Base-by-base conservation (phyloP, 495 filamentous ascomycete genomes). In the Poronia punctata region DNA sequence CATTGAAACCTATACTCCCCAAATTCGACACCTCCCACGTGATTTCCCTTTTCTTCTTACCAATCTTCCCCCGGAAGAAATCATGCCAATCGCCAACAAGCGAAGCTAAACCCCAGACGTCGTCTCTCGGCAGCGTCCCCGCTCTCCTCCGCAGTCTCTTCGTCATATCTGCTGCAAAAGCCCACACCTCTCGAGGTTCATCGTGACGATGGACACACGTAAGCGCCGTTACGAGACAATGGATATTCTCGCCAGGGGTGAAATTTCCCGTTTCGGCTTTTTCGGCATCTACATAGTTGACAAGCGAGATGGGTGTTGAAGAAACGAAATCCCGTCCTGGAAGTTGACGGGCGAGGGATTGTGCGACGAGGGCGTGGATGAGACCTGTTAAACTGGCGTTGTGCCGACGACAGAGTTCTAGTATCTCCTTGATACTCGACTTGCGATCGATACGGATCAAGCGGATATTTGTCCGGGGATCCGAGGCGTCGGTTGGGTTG, bases 21-120 rank as follows among this genome's bases (percentile, higher is more conserved):
- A 64, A 29, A 37, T 64, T 64, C 16, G 50, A 56, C 7, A 62
- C 43, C 25, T 58, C 56, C 52, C 54, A 62, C 10, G 47, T 54
- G 0, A 19, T 24, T 10, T 44, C 34, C 27, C 43, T 32, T 14
- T 55, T 46, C 9, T 35, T 44, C 44, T 50, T 47, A 25, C 52
- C 52, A 17, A 56, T 40, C 37, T 52, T 54, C n/a, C 19, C 25
- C 8, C 50, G 50, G 49, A 53, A 53, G 34, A 48, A 58, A 7
- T 38, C 35, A 26, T 44, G 25, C 59, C 58, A 62, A 46, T 62
- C 44, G 11, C 41, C 15, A 7, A 62, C 38, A 26, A 45, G 51
- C 9, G 42, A 14, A 8, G 56, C 45, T 35, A 64, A 35, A 16
- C 45, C 45, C 4, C 42, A 35, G 22, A 64, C 52, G 40, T 64